phyloP scores from a whole-genome alignment of 805 yeast genomes.

The Jamesozyma hellenica region DNA sequence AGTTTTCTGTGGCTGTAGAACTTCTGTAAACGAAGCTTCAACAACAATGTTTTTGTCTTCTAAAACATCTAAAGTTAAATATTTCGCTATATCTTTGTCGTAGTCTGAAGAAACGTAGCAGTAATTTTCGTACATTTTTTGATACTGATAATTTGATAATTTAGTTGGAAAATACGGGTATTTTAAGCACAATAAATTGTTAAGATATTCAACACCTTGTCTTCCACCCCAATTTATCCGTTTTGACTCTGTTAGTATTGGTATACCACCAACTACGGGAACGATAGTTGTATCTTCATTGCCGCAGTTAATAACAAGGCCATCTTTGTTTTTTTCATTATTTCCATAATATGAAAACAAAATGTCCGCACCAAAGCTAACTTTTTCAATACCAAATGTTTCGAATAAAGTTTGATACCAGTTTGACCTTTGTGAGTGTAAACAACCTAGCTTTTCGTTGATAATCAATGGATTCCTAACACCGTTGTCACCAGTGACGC shows the following conservation, averaged over 20 bases:
- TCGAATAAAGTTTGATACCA: constrained; percentile 83
- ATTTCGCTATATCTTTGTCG: constrained; percentile 46
- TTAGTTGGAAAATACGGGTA: constrained; percentile 87
- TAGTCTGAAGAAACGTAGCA: constrained; percentile 72
- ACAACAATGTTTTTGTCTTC: constrained; percentile 63
- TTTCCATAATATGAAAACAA: constrained; percentile 69
- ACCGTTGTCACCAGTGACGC: constrained; percentile 44
- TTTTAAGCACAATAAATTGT: constrained; percentile 57
- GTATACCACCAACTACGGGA: constrained; percentile 68
- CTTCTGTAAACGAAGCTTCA: constrained; percentile 71
- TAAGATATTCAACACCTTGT: constrained; percentile 54
- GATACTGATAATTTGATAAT: constrained; percentile 52
- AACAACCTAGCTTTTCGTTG: constrained; percentile 67
- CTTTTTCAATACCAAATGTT: constrained; percentile 63
- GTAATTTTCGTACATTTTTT: constrained; percentile 58
- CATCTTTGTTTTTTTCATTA: constrained; percentile 37
- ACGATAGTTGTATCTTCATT: constrained; percentile 73
- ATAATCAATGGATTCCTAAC: constrained; percentile 73
- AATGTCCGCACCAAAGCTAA: constrained; percentile 74
- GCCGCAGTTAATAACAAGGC: constrained; percentile 76
- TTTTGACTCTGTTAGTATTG: constrained; percentile 56
- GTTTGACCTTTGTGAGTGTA: constrained; percentile 57
- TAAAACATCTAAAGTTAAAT: constrained; percentile 51
- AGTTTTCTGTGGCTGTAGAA: constrained; percentile 58
- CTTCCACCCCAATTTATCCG: constrained; percentile 90